Percentiles rank a stretch among this genome's conserved stretches.
Evolutionary conservation across 2,329 filamentous ascomycete species (phyloP).

Genomic region (Neophaeococcomyces aloes): DNA sequence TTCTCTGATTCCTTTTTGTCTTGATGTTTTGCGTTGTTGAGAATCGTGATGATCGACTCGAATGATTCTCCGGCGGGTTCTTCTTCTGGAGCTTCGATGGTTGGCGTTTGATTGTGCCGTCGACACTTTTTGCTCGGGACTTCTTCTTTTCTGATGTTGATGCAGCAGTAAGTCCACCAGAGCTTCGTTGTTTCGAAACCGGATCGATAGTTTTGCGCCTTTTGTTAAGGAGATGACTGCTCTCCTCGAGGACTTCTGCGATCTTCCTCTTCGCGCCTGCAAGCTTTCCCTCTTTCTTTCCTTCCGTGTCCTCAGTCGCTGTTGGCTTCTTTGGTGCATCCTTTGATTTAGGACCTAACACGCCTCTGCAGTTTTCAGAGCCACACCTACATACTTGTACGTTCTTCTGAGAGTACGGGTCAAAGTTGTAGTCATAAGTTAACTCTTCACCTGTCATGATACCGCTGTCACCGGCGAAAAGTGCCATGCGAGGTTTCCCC

Average conservation of each 20-base stretch:
- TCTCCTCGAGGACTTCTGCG: constrained; percentile 16
- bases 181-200: not conserved
- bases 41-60: not conserved
- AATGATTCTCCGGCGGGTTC: not conserved
- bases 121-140: not conserved
- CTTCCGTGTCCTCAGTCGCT: constrained; percentile 12
- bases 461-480: constrained; percentile 81
- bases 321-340: constrained; percentile 40
- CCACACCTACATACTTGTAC: constrained; percentile 56
- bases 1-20: constrained; percentile 9
- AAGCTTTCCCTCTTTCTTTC: constrained; percentile 14
- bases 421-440: constrained; percentile 81
- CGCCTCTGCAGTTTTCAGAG: constrained; percentile 49
- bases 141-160: constrained; percentile 2
- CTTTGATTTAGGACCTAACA: constrained; percentile 52
- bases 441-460: constrained; percentile 94
- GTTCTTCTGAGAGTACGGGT: constrained; percentile 52
- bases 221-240: constrained; percentile 14
- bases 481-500: constrained; percentile 87
- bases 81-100: constrained; percentile 3
- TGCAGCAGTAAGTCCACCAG: constrained; percentile 1
- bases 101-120: not conserved
- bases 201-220: constrained; percentile 8
- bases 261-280: constrained; percentile 21
- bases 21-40: not conserved